Conservation (phyloP, 2,329 filamentous ascomycete genomes). For the Xenoacremonium recifei region DNA sequence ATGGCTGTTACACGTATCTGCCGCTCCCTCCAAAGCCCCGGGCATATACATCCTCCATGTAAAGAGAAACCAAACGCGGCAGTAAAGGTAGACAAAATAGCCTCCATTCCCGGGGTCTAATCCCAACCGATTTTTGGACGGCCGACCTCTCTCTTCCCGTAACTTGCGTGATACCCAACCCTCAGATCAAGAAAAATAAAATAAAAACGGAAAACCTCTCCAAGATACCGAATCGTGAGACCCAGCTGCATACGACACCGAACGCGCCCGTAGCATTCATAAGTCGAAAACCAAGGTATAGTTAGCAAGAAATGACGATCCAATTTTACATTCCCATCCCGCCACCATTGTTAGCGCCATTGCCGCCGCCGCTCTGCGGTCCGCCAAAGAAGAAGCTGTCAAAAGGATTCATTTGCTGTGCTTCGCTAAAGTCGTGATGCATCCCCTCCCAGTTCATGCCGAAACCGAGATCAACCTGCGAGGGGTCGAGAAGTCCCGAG, state of each 20-base stretch:
- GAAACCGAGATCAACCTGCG: conserved; percentile 63
- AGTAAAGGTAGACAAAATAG: neutral
- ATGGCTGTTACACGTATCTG: neutral
- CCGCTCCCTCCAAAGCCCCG: no score
- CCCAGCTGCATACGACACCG: no score
- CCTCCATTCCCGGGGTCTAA: neutral
- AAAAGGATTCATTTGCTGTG: conserved; percentile 64
- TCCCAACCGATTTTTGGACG: no score
- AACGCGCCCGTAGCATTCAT: no score
- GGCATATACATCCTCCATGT: no score
- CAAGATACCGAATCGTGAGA: no score
- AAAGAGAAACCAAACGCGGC: no score
- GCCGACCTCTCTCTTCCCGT: no score
- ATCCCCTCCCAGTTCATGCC: conserved; percentile 64
- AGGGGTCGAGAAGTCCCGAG: conserved; percentile 35
- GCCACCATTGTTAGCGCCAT: conserved; percentile 16
- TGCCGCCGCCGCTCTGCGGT: conserved; percentile 34
- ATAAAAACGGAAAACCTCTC: neutral
- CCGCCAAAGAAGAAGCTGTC: conserved; percentile 72
- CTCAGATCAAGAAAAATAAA: neutral
- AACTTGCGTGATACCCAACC: no score
- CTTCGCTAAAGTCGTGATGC: conserved; percentile 61
- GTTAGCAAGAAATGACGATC: no score
- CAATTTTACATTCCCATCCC: conserved; percentile 27
- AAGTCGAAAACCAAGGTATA: no score